A percentile compares a stretch with the other conserved stretches of the same genome.
Conservation (phyloP, 2,329 filamentous ascomycete genomes). For the Neonectria faginata region DNA sequence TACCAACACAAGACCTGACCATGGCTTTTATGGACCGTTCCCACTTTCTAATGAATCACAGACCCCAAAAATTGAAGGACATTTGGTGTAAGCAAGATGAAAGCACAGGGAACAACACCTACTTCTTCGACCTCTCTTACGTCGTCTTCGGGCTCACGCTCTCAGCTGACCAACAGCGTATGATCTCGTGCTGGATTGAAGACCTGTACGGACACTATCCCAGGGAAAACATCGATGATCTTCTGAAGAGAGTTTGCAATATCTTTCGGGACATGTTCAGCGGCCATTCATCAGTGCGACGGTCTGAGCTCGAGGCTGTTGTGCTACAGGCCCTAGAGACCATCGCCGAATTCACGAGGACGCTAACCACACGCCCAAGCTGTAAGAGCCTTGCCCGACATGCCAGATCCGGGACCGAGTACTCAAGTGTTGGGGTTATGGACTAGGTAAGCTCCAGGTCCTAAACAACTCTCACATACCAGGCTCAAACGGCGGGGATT, state of each 20-base stretch:
- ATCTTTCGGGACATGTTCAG: conserved; percentile 22
- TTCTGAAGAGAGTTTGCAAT: conserved; percentile 31
- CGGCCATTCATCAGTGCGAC: not conserved
- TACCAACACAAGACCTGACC: not conserved
- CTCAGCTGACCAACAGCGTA: conserved; percentile 14
- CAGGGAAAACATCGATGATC: conserved; percentile 27
- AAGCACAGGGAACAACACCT: conserved; percentile 3
- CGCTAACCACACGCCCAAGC: not conserved
- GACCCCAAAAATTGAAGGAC: conserved; percentile 20
- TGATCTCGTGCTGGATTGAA: conserved; percentile 18
- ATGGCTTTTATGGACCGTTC: conserved; percentile 11
- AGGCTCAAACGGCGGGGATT: conserved; percentile 24
- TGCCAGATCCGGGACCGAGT: conserved; percentile 26
- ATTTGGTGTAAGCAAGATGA: conserved; percentile 9
- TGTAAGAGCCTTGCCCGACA: conserved; percentile 16
- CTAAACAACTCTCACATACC: conserved; percentile 34
- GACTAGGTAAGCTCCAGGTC: conserved; percentile 2
- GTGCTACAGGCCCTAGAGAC: conserved; percentile 37
- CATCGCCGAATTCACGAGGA: conserved; percentile 19
- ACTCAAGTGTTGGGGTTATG: not conserved
- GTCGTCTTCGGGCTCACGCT: conserved; percentile 22
- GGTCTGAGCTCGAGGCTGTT: conserved; percentile 23
- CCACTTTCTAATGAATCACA: conserved; percentile 4
- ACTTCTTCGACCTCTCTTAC: conserved; percentile 21
- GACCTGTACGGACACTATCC: conserved; percentile 15